Evolutionary conservation across 495 filamentous ascomycete species (phyloP).

Genomic region (Corynascus novoguineensis): DNA sequence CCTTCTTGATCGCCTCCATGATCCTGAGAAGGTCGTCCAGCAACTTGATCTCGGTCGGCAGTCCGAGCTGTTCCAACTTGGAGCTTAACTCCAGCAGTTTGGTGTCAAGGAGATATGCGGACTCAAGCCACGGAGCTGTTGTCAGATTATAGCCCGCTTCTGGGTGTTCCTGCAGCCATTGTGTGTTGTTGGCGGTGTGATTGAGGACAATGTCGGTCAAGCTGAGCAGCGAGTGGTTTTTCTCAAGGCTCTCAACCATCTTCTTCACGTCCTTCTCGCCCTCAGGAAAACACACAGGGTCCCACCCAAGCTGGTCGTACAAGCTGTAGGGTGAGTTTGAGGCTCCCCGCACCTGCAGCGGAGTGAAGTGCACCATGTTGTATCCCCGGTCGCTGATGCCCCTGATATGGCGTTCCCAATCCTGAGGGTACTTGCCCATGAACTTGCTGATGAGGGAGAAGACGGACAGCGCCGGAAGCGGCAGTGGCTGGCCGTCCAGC

Average conservation of each 20-base stretch:
- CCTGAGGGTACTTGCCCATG: conserved; percentile 82
- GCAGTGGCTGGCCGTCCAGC: conserved; percentile 61
- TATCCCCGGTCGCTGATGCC: conserved; percentile 87
- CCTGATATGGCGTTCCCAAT: conserved; percentile 82
- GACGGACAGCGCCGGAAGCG: conserved; percentile 79
- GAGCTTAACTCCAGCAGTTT: conserved; percentile 71
- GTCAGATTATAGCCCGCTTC: conserved; percentile 93
- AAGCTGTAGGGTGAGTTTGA: conserved; percentile 98
- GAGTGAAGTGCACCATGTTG: conserved; percentile 99
- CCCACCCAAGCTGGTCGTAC: conserved; percentile 85
- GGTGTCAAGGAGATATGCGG: conserved; percentile 81
- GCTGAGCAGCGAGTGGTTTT: conserved; percentile 75
- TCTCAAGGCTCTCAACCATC: conserved; percentile 76
- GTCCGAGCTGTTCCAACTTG: conserved; percentile 58
- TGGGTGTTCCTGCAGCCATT: conserved; percentile 90
- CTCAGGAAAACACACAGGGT: conserved; percentile 72
- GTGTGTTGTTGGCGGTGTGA: conserved; percentile 92
- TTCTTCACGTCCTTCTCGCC: conserved; percentile 78
- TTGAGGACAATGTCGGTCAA: conserved; percentile 98
- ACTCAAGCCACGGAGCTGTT: conserved; percentile 88
- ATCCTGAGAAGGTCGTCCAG: conserved; percentile 71
- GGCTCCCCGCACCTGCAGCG: conserved; percentile 76
- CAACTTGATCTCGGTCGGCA: conserved; percentile 67
- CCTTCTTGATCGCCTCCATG: conserved; percentile 76
- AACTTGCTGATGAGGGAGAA: conserved; percentile 97